Evolutionary conservation across 768 basidiomycete genomes (phyloP).

Genomic region (Auricularia auricula-judae): DNA sequence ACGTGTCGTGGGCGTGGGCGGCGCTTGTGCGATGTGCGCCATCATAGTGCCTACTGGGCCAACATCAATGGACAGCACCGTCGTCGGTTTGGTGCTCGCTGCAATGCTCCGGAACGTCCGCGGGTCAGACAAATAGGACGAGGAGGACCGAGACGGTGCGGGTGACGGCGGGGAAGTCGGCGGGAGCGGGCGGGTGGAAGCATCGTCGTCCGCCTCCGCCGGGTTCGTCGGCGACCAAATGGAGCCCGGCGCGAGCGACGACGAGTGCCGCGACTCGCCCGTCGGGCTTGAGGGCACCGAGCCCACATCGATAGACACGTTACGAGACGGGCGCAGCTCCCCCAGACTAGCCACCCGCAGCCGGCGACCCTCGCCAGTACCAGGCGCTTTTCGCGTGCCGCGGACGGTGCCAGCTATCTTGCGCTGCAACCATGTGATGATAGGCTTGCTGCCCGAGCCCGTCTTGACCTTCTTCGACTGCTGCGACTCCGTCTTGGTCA

Average conservation of each 20-base stretch:
- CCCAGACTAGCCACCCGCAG: not conserved
- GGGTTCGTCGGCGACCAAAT: slow-evolving; percentile 69
- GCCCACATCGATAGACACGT: not conserved
- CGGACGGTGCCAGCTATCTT: slow-evolving; percentile 66
- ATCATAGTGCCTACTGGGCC: slow-evolving; percentile 39
- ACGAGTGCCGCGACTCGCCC: slow-evolving; percentile 19
- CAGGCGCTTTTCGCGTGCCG: slow-evolving; percentile 37
- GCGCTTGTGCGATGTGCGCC: slow-evolving; percentile 86
- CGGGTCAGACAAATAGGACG: slow-evolving; percentile 72
- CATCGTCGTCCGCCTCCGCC: slow-evolving; percentile 87
- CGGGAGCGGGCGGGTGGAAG: slow-evolving; percentile 80
- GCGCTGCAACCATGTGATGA: slow-evolving; percentile 84
- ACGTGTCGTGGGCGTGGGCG: slow-evolving; percentile 41
- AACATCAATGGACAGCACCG: slow-evolving; percentile 80
- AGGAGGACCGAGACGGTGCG: slow-evolving; percentile 73
- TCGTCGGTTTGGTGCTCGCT: slow-evolving; percentile 91
- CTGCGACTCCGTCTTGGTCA: not conserved
- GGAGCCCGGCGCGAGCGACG: slow-evolving; percentile 59
- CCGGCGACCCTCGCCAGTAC: slow-evolving; percentile 3
- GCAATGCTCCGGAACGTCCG: slow-evolving; percentile 74
- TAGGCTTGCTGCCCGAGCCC: slow-evolving; percentile 62
- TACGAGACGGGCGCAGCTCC: not conserved
- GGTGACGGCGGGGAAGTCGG: slow-evolving; percentile 84
- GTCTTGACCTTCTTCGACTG: slow-evolving; percentile 47
- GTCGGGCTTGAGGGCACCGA: not conserved